Conservation (phyloP, 495 filamentous ascomycete genomes). For the Usnea hakonensis region DNA sequence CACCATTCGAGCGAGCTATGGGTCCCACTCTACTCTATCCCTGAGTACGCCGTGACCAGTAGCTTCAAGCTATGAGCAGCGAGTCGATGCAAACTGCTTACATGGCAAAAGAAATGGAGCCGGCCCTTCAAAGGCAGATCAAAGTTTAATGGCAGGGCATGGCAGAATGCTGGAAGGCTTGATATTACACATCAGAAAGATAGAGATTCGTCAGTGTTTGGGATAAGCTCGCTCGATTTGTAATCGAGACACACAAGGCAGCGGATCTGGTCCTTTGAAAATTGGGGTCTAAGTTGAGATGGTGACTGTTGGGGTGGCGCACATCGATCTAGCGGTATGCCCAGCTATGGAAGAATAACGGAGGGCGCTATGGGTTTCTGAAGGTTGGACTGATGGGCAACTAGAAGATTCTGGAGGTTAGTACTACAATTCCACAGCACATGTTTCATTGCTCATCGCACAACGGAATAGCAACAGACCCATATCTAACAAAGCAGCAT, state of each 20-base stretch:
- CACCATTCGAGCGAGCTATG: background rate
- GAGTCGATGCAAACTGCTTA: too few relatives aligned
- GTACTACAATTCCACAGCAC: background rate
- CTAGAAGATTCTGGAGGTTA: background rate
- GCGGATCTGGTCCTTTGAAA: background rate
- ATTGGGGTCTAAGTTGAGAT: background rate
- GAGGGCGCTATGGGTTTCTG: background rate
- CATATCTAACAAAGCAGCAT: background rate
- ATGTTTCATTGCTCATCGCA: background rate
- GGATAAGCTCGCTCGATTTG: background rate
- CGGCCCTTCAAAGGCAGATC: background rate
- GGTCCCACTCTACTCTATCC: background rate
- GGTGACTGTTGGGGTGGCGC: background rate
- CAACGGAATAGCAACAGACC: background rate
- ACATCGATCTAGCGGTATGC: background rate
- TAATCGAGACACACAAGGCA: background rate
- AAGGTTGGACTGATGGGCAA: background rate
- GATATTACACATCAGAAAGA: background rate
- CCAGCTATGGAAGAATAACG: background rate
- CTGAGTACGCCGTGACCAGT: too few relatives aligned
- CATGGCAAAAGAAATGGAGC: background rate
- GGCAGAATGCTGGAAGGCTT: too few relatives aligned
- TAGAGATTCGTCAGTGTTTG: background rate
- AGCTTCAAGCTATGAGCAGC: background rate
- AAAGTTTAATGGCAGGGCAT: background rate